Evolutionary conservation across 148 eudicot species (phyloP), one percentile per base, ranked within the genome.

Genomic region (Suaeda aralocaspica): DNA sequence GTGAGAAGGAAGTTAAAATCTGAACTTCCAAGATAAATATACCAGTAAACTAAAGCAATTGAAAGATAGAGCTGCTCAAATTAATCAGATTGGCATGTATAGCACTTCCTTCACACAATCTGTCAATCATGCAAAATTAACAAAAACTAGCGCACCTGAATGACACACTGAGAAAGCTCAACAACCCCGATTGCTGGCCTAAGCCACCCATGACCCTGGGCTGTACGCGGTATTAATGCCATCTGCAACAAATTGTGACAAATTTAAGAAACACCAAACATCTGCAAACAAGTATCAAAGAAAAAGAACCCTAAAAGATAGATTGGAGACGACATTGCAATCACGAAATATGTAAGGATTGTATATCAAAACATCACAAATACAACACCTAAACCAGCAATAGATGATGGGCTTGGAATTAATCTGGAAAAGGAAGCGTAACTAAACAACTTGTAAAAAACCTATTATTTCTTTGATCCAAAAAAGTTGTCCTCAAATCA

Each of bases 151-250:
- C 12, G 62, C 44, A 94, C 98, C 98, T 94, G 98, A 74, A 89
- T 77, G 44, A 94, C 75, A 62, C 88, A 83, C 61, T 94, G 98
- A 67, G 96, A 91, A 62, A 94, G 97, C 84, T 94, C 97, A 73
- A 94, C 61, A 36, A 91, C 96, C 30, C 98, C 98, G 53, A 86
- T 69, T 72, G 97, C 92, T 77, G 98, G 97, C 79, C 98, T 89
- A 63, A 94, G 83, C 98, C 98, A 94, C 67, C 98, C 97, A 72
- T 93, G 98, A 64, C 98, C 98, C 76, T 87, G 91, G 62, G 91
- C 48, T 42, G 83, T 80, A 60, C 97, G 98, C 9, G 91, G 96
- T 76, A 94, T 66, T 66, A 89, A 79, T 67, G 98, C 87, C 91
- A 94, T 90, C 98, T 94, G 87, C 80, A 74, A 22, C 59, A 49